Evolutionary conservation across 768 basidiomycete species (phyloP).

Genomic region (Clathrus columnatus): DNA sequence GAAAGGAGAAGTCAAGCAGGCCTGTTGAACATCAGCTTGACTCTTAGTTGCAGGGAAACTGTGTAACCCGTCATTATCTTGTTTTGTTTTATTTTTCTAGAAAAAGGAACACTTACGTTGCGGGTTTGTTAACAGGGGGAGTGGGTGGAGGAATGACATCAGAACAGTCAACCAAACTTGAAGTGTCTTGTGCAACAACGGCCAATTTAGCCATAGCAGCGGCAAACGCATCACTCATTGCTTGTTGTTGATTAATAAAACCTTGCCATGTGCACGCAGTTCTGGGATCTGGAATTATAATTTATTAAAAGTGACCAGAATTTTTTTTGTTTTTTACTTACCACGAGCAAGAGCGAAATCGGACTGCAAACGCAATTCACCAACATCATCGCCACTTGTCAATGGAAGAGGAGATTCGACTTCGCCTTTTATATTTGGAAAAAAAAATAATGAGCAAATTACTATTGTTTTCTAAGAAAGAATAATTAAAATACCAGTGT

Average conservation of each 20-base stretch:
- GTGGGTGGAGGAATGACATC: constrained; percentile 19
- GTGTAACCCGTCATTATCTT: background rate
- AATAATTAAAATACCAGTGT: constrained; percentile 20
- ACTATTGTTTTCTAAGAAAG: background rate
- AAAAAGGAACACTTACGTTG: background rate
- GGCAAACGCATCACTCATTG: constrained; percentile 20
- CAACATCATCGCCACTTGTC: constrained; percentile 10
- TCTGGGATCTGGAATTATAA: background rate
- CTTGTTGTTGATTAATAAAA: constrained; percentile 21
- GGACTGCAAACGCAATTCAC: constrained; percentile 38
- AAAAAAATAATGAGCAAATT: background rate
- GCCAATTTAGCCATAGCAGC: constrained; percentile 24
- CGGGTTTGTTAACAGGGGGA: constrained; percentile 11
- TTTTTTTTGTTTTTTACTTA: too few species aligned
- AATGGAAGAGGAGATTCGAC: constrained; percentile 20
- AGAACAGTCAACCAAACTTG: constrained; percentile 16
- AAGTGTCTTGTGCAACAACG: constrained; percentile 21
- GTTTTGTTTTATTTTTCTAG: background rate
- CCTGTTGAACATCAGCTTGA: constrained; percentile 17
- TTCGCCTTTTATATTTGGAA: constrained; percentile 9
- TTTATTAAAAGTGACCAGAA: background rate
- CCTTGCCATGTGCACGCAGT: constrained; percentile 27
- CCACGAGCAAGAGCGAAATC: constrained; percentile 28
- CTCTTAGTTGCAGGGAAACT: constrained; percentile 18
- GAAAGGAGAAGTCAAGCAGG: constrained; percentile 28